Evolutionary conservation across 345 rosid species (phyloP).

Genomic region (Gossypium thurberi): DNA sequence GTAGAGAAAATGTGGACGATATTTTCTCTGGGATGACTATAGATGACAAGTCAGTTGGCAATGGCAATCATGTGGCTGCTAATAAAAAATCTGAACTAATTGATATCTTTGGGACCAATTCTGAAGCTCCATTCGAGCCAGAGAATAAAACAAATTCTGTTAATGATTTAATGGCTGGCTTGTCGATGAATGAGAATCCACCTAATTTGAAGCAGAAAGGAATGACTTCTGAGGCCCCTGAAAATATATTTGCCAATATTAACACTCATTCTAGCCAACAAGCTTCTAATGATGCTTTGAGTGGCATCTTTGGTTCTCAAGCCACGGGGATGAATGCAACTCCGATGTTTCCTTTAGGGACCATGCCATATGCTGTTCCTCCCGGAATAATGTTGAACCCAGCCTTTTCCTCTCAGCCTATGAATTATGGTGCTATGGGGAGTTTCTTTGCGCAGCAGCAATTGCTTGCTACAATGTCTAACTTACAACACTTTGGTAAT

Average conservation of each 20-base stretch:
- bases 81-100: slow-evolving; percentile 36
- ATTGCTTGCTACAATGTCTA: slow-evolving; percentile 65
- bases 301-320: slow-evolving; percentile 47
- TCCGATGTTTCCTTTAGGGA: slow-evolving; percentile 43
- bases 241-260: slow-evolving; percentile 34
- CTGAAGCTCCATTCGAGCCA: slow-evolving; percentile 32
- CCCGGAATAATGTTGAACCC: slow-evolving; percentile 65
- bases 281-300: slow-evolving; percentile 38
- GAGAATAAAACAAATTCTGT: slow-evolving; percentile 31
- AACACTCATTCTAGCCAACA: slow-evolving; percentile 32
- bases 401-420: slow-evolving; percentile 53
- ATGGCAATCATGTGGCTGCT: slow-evolving; percentile 29
- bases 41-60: slow-evolving; percentile 38
- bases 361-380: slow-evolving; percentile 49
- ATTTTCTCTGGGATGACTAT: slow-evolving; percentile 80
- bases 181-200: slow-evolving; percentile 45
- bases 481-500: slow-evolving; percentile 63
- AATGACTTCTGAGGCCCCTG: slow-evolving; percentile 37
- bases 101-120: slow-evolving; percentile 56
- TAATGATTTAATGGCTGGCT: slow-evolving; percentile 64
- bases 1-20: slow-evolving; percentile 41
- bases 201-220: slow-evolving; percentile 35
- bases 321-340: slow-evolving; percentile 36
- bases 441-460: slow-evolving; percentile 74
- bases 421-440: slow-evolving; percentile 64